A percentile compares a stretch with the other conserved stretches of the same genome.
phyloP scores from a whole-genome alignment of 371 early-diverging fungal species.

The Paraphysoderma sedebokerense region DNA sequence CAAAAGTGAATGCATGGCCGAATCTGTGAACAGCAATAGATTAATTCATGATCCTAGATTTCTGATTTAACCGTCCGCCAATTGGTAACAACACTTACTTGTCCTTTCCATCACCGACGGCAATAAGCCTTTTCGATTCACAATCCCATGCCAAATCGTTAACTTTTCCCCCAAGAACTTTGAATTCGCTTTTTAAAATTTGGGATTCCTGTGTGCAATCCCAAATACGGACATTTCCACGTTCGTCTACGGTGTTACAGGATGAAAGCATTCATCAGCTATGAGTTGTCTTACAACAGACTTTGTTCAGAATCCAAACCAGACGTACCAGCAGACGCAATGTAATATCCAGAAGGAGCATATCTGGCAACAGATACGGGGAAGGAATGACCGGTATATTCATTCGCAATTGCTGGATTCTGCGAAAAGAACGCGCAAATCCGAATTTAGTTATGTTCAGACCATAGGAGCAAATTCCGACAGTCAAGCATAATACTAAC shows the following conservation, averaged over 20 bases:
- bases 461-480: neutral
- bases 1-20: constrained; percentile 76
- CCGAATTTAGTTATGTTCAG: neutral
- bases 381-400: constrained; percentile 67
- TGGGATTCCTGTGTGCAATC: constrained; percentile 71
- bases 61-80: neutral
- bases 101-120: constrained; percentile 88
- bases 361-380: constrained; percentile 72
- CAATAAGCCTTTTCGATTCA: constrained; percentile 85
- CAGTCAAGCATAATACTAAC: constrained; percentile 14
- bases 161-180: constrained; percentile 53
- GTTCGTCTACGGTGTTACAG: constrained; percentile 29
- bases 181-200: constrained; percentile 64
- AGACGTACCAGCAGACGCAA: constrained; percentile 72
- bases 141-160: constrained; percentile 86
- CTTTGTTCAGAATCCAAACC: too few relatives aligned
- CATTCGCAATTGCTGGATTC: constrained; percentile 62
- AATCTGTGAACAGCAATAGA: constrained; percentile 23
- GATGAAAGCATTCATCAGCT: neutral
- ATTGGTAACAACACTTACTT: constrained; percentile 15
- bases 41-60: neutral
- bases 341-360: constrained; percentile 84
- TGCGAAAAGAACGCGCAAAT: constrained; percentile 7
- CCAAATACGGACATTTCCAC: constrained; percentile 88
- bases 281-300: too few relatives aligned